Conservation (phyloP, 179 eudicot genomes). For the Beta corolliflora region DNA sequence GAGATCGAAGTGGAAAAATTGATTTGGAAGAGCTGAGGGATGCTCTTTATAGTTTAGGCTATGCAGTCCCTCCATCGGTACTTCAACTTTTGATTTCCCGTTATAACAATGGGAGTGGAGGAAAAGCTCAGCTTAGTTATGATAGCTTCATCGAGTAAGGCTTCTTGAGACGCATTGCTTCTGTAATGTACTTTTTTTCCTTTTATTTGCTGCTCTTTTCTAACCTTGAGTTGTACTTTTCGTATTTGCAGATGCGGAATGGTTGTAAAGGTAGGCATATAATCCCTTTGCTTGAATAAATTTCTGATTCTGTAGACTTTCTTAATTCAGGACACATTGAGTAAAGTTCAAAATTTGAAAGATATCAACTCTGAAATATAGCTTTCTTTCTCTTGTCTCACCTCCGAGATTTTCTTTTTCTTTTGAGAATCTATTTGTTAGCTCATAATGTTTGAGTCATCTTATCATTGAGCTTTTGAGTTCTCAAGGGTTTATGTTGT, state of each 20-base stretch:
- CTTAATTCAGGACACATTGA: background rate
- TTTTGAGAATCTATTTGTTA: too few species aligned
- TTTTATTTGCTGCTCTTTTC: background rate
- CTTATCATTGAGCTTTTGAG: background rate
- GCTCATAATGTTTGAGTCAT: too few species aligned
- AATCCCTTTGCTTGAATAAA: constrained; percentile 10
- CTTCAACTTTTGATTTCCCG: constrained; percentile 65
- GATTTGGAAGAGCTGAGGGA: constrained; percentile 66
- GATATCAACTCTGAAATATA: background rate
- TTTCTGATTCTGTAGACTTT: background rate
- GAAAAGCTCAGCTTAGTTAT: constrained; percentile 54
- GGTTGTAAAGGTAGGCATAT: constrained; percentile 68
- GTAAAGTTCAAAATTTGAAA: background rate
- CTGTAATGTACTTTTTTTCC: background rate
- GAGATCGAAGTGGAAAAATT: constrained; percentile 76
- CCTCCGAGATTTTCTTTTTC: too few species aligned
- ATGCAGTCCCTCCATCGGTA: constrained; percentile 74
- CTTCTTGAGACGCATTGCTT: constrained; percentile 5
- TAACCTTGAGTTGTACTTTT: constrained; percentile 21
- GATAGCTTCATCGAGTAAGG: constrained; percentile 88
- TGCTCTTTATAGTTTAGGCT: constrained; percentile 72
- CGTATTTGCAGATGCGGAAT: constrained; percentile 66
- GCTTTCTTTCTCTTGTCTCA: background rate
- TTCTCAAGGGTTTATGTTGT: background rate
- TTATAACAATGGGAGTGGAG: constrained; percentile 52